Evolutionary conservation across 176 grass and related monocot species (phyloP).

Genomic region (Oryza brachyantha): DNA sequence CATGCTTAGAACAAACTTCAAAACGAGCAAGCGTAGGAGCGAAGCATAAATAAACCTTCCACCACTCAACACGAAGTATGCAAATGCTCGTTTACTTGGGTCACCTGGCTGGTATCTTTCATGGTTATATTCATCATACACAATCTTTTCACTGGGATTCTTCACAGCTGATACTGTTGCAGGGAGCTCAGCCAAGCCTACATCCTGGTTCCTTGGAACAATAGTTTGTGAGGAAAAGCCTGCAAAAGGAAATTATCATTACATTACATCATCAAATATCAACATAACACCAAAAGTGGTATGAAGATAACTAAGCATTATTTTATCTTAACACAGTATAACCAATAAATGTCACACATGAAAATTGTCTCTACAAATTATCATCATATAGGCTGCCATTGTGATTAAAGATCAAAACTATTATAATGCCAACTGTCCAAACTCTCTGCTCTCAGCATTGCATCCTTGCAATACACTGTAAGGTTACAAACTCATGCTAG

Average conservation of each 20-base stretch:
- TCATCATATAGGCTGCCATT: neutral
- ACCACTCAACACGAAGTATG: slow-evolving; percentile 89
- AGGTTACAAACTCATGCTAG: neutral
- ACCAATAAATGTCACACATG: neutral
- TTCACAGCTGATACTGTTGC: slow-evolving; percentile 66
- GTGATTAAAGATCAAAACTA: neutral
- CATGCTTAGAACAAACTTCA: slow-evolving; percentile 91
- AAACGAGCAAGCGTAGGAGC: slow-evolving; percentile 65
- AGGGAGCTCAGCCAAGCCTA: slow-evolving; percentile 48
- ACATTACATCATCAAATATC: neutral
- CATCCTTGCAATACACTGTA: neutral
- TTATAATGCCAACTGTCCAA: neutral
- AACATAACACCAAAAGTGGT: slow-evolving; percentile 5
- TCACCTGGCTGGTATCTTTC: slow-evolving; percentile 75
- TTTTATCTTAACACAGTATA: neutral
- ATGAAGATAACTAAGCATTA: slow-evolving; percentile 1
- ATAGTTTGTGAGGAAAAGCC: slow-evolving; percentile 76
- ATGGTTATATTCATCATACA: slow-evolving; percentile 73
- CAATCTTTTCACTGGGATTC: slow-evolving; percentile 72
- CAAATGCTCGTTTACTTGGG: slow-evolving; percentile 82
- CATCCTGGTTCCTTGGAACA: slow-evolving; percentile 60
- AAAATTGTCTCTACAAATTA: neutral
- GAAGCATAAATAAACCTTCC: slow-evolving; percentile 88
- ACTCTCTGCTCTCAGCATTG: neutral
- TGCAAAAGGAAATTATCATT: slow-evolving; percentile 30